Conservation (phyloP, 2,329 filamentous ascomycete species). For the Penicillium palitans region DNA sequence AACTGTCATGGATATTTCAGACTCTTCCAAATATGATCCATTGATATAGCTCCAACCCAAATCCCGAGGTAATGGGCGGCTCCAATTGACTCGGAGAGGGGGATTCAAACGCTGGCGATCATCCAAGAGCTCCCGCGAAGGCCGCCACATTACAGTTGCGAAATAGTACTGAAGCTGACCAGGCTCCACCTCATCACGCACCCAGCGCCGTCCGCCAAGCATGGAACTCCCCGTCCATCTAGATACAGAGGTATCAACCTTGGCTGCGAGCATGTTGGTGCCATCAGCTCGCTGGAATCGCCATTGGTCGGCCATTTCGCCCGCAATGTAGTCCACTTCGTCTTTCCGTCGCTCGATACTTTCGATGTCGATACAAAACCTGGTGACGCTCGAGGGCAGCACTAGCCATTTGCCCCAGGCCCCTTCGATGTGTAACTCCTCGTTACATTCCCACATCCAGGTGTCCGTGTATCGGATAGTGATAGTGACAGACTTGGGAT, state of each 20-base stretch:
- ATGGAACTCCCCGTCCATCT: conserved; percentile 51
- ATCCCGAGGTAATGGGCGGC: not conserved
- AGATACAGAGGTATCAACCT: conserved; percentile 31
- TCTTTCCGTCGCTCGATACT: conserved; percentile 48
- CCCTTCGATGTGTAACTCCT: conserved; percentile 38
- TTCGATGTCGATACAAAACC: conserved; percentile 52
- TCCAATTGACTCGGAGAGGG: conserved; percentile 1
- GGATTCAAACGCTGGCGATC: not conserved
- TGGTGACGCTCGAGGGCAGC: conserved; percentile 38
- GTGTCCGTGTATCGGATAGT: conserved; percentile 55
- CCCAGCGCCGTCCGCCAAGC: conserved; percentile 42
- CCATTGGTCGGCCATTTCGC: conserved; percentile 39
- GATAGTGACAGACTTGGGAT: conserved; percentile 43
- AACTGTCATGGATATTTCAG: not conserved
- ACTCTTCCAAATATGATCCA: not conserved
- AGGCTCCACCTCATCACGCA: conserved; percentile 45
- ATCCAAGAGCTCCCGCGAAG: not conserved
- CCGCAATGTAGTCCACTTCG: conserved; percentile 50
- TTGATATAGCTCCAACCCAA: not conserved
- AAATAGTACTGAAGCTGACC: conserved; percentile 50
- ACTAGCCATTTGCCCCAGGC: conserved; percentile 39
- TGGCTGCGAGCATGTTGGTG: conserved; percentile 32
- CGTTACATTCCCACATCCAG: conserved; percentile 48
- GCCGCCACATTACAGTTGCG: conserved; percentile 41
- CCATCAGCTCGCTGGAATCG: conserved; percentile 40